phyloP scores from a whole-genome alignment of 495 filamentous ascomycete genomes.

The Venustampulla echinocandica region DNA sequence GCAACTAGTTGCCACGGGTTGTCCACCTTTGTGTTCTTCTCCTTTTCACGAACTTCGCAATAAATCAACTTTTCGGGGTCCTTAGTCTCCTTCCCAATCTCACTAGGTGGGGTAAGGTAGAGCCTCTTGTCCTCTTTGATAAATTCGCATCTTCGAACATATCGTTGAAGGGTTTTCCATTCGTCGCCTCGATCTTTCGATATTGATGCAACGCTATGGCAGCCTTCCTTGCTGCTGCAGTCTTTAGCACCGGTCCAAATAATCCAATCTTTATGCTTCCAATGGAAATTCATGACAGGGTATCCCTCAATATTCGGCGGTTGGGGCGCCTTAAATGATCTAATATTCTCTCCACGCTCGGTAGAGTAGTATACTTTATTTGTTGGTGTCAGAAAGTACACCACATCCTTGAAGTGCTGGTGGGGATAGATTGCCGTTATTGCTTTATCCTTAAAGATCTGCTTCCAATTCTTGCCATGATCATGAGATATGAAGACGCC shows the following conservation, averaged over 20 bases:
- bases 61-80: slow-evolving; percentile 53
- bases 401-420: slow-evolving; percentile 65
- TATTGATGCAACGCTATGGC: slow-evolving; percentile 61
- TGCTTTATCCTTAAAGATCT: slow-evolving; percentile 45
- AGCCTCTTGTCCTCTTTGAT: slow-evolving; percentile 50
- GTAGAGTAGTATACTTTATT: slow-evolving; percentile 67
- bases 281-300: slow-evolving; percentile 66
- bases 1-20: slow-evolving; percentile 60
- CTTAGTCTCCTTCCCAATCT: slow-evolving; percentile 31
- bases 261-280: slow-evolving; percentile 70
- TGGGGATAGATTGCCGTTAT: slow-evolving; percentile 66
- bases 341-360: slow-evolving; percentile 61
- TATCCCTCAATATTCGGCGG: slow-evolving; percentile 31
- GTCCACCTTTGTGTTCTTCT: slow-evolving; percentile 48
- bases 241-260: slow-evolving; percentile 74
- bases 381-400: slow-evolving; percentile 70
- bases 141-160: slow-evolving; percentile 74
- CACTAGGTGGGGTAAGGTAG: background rate
- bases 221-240: slow-evolving; percentile 42
- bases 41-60: slow-evolving; percentile 65
- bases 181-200: slow-evolving; percentile 62
- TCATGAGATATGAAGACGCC: slow-evolving; percentile 63
- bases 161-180: slow-evolving; percentile 60
- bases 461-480: slow-evolving; percentile 76
- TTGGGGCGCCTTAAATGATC: slow-evolving; percentile 53